Conservation (phyloP, 495 filamentous ascomycete genomes). For the Apiosordaria backusii region DNA sequence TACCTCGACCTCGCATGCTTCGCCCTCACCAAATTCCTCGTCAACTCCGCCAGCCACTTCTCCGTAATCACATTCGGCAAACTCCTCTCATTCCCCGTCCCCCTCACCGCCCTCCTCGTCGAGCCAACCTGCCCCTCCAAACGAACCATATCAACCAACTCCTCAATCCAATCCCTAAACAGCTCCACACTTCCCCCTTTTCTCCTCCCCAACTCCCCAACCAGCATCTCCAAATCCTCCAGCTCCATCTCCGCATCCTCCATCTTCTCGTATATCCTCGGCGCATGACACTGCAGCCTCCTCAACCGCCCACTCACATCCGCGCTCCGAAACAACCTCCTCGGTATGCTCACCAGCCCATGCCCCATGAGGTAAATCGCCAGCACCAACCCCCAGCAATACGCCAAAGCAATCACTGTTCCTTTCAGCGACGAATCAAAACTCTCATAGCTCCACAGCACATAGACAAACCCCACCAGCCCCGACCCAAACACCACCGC, state of each 20-base stretch:
- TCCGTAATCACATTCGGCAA: constrained; percentile 85
- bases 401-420: constrained; percentile 86
- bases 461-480: constrained; percentile 72
- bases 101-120: constrained; percentile 18
- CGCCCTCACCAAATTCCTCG: constrained; percentile 72
- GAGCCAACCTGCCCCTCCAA: constrained; percentile 43
- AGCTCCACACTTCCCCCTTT: constrained; percentile 78
- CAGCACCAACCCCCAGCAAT: constrained; percentile 85
- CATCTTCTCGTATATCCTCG: constrained; percentile 79
- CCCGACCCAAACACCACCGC: constrained; percentile 70
- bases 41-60: constrained; percentile 86
- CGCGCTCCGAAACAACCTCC: constrained; percentile 71
- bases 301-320: constrained; percentile 67
- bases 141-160: constrained; percentile 67
- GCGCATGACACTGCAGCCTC: constrained; percentile 72
- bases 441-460: constrained; percentile 69
- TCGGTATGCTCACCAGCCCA: constrained; percentile 85
- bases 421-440: constrained; percentile 63
- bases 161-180: constrained; percentile 94
- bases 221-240: constrained; percentile 76
- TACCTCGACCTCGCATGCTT: constrained; percentile 80
- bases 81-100: constrained; percentile 37
- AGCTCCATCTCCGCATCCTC: constrained; percentile 78
- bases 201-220: constrained; percentile 69
- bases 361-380: constrained; percentile 98